Evolutionary conservation across 805 yeast species (phyloP), one percentile per base, ranked within the genome.

Genomic region (Candida bentonensis): DNA sequence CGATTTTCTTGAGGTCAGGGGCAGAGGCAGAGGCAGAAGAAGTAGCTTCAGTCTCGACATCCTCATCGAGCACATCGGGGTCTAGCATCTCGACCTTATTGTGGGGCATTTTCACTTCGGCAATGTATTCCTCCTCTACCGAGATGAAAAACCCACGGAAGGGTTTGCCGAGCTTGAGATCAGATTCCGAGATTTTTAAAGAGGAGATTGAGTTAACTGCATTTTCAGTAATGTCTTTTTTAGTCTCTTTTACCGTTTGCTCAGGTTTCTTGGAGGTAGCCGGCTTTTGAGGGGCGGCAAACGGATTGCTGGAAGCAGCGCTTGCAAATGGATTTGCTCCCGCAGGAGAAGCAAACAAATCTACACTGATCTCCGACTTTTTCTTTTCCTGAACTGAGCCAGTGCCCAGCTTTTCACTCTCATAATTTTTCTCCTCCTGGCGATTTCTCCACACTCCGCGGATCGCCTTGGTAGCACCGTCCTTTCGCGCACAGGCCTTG

Each of bases 391-490:
- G 45, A 44, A 27, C 50, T 51, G 2, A 51, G 23, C 15, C 45
- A 27, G 40, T 53, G 52, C 2, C 57, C 57, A 3, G 74, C 15
- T 68, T 53, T 40, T 63, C 56, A 34, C 67, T 58, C 42, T 67
- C 65, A 4, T 65, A 63, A 34, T 67, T 72, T 23, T 67, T 60
- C 11, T 66, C 60, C 42, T 65, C 55, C 55, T 66, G 61, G 46
- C 44, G 9, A 52, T 49, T 9, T 56, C 62, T 0, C 76, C 75
- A 54, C 80, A 85, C 52, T 78, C 89, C 95, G 57, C 96, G 69
- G 43, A 92, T 66, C 23, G 85, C 87, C 51, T 82, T 74, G 2
- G 87, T 67, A 1, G 82, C 67, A 3, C 95, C 95, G 2, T 72
- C 67, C 51, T 74, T 73, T 49, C 84, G 69, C 40, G 81, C 71